Percentiles rank a stretch among this genome's conserved stretches.
Evolutionary conservation across 2,329 filamentous ascomycete genomes (phyloP).

Genomic region (Orbilia quercus): DNA sequence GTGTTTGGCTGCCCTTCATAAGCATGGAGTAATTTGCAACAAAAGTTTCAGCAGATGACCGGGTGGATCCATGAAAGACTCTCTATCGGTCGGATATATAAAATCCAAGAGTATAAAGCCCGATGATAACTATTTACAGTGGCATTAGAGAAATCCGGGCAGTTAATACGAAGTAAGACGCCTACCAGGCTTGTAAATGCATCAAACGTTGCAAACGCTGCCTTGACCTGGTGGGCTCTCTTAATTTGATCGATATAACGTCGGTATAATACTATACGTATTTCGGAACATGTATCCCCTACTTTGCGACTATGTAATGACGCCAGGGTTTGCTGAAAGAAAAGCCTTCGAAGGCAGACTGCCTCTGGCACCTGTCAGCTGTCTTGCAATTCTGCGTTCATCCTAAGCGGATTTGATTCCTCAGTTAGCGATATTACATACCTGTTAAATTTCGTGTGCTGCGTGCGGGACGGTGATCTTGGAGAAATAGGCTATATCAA

Average conservation of each 20-base stretch:
- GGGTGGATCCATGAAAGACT: too few relatives aligned
- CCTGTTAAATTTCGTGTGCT: conserved; percentile 28
- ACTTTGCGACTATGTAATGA: conserved; percentile 5
- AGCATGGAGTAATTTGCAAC: too few relatives aligned
- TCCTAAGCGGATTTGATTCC: too few relatives aligned
- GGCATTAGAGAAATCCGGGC: conserved; percentile 17
- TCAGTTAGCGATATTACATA: not conserved
- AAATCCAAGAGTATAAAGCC: too few relatives aligned
- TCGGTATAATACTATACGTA: conserved; percentile 22
- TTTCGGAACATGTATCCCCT: conserved; percentile 39
- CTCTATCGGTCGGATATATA: conserved; percentile 37
- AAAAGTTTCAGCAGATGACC: too few relatives aligned
- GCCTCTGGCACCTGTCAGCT: too few relatives aligned
- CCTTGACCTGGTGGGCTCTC: not conserved
- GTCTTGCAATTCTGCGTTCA: too few relatives aligned
- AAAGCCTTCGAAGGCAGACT: too few relatives aligned
- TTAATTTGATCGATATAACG: conserved; percentile 4
- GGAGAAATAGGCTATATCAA: conserved; percentile 52
- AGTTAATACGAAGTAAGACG: conserved; percentile 1
- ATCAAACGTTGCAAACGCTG: too few relatives aligned
- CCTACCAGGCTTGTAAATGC: too few relatives aligned
- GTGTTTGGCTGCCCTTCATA: too few relatives aligned
- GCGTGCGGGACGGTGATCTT: conserved; percentile 43
- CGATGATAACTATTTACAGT: conserved; percentile 4
- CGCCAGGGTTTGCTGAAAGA: too few relatives aligned